These are phyloP conservation scores for Talaromyces pinophilus DNA, from an alignment of 2,329 filamentous ascomycete genomes.

Conservation along the genomic window DNA sequence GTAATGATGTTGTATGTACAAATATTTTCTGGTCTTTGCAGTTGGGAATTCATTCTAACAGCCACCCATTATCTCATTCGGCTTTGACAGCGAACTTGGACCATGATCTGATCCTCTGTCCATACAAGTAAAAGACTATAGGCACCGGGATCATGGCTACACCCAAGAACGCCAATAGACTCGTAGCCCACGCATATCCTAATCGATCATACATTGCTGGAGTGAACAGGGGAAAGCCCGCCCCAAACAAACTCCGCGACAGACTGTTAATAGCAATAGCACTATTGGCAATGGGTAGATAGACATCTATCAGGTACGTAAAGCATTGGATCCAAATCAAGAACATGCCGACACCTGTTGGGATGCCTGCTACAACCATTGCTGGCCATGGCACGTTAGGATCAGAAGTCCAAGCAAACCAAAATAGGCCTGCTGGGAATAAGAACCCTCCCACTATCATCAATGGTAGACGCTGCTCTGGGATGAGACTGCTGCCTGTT, in stretches of 20 bases:
- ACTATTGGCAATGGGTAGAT: constrained; percentile 26
- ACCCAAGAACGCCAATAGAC: constrained; percentile 8
- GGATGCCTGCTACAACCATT: neutral
- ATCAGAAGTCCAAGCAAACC: constrained; percentile 27
- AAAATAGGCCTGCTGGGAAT: constrained; percentile 50
- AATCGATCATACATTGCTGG: constrained; percentile 1
- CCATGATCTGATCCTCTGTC: constrained; percentile 1
- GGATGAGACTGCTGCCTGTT: neutral
- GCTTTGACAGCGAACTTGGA: neutral
- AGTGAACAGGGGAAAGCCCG: constrained; percentile 25
- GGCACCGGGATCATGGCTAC: constrained; percentile 8
- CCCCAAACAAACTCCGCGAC: constrained; percentile 25
- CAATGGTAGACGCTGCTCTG: constrained; percentile 44
- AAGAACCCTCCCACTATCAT: constrained; percentile 47
- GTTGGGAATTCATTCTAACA: too few species aligned
- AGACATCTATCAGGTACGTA: constrained; percentile 29
- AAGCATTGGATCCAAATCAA: neutral
- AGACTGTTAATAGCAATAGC: constrained; percentile 28
- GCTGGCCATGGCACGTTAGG: neutral
- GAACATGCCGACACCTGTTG: neutral
- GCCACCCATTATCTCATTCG: neutral
- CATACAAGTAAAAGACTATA: constrained; percentile 12
- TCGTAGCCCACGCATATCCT: constrained; percentile 13
- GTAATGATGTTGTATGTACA: too few species aligned
- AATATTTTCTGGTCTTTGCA: too few species aligned